Conservation (phyloP, 441 rosid species). For the Brassica hybrid region DNA sequence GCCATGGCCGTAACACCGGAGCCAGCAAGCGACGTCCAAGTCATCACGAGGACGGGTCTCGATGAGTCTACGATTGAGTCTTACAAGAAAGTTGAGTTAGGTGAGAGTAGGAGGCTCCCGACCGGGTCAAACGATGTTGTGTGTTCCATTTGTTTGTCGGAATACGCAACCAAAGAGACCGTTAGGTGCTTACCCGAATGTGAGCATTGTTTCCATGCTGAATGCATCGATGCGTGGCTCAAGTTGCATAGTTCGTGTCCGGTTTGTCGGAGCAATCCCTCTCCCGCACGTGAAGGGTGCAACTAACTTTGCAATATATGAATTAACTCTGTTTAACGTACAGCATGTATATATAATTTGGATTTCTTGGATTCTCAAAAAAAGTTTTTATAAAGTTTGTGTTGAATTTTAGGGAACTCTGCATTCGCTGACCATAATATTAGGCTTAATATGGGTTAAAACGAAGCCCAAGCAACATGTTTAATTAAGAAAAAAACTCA, state of each 20-base stretch:
- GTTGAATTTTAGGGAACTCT: neutral
- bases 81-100: conserved; percentile 66
- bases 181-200: conserved; percentile 78
- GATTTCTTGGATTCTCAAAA: neutral
- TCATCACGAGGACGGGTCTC: conserved; percentile 47
- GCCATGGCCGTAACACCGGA: conserved; percentile 45
- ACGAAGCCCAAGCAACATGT: neutral
- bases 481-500: neutral
- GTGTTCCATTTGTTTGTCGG: conserved; percentile 82
- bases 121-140: conserved; percentile 57
- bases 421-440: neutral
- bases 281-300: conserved; percentile 30
- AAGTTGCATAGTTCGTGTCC: conserved; percentile 66
- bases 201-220: conserved; percentile 80
- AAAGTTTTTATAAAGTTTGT: neutral
- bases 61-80: conserved; percentile 76
- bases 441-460: neutral
- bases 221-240: conserved; percentile 84
- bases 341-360: neutral
- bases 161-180: conserved; percentile 63
- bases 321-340: neutral
- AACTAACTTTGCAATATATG: conserved; percentile 20
- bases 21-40: conserved; percentile 33
- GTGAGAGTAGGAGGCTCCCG: conserved; percentile 74
- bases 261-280: conserved; percentile 67